Base-by-base conservation (phyloP, 1,284 basidiomycete genomes). In the Ceratobasidium sp. region DNA sequence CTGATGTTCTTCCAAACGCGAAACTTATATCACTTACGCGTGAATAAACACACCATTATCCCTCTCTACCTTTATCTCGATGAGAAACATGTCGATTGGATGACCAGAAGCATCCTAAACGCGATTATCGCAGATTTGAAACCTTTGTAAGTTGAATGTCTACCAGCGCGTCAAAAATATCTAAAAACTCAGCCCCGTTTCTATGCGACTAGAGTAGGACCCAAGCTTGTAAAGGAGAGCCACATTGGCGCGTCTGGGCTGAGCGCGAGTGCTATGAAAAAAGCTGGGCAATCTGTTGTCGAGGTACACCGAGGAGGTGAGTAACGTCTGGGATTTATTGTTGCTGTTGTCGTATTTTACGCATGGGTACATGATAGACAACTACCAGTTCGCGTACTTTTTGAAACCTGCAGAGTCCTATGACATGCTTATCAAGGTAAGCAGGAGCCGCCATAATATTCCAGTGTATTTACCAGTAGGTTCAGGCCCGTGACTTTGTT, bases 21-120 rank as follows among this genome's bases (percentile, higher is more conserved):
- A 48, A 78, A 78, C 58, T 49, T 75, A 2, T 77, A 74, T 29
- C 77, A 78, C 59, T 49, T 78, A 27, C 75, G 77, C 43, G 74
- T 78, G 19, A 75, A 74, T 39, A 51, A 73, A 22, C 71, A 78
- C 27, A 77, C 71, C 16, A 72, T 78, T 16, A 46, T 78, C 24
- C 77, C 77, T n/a, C 34, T 77, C 14, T 78, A 77, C 53, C 75
- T 78, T n/a, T 77, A 78, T 49, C 74, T 78, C 2, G 77, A 78
- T 37, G 77, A 78, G 29, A 74, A 56, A 29, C 76, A 78, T 61
- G 74, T 64, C 1, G 69, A 74, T 34, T 78, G 77, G 77, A 78
- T 78, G 77, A 72, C 61, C 29, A 74, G 77, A 19, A 49, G 58
- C 39, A 76, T 76, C 24, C 34, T 78, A 41, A 74, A 76, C 39